These are phyloP conservation scores for Colletotrichum shisoi DNA, from an alignment of 2,329 filamentous ascomycete species.

Conservation along the genomic window DNA sequence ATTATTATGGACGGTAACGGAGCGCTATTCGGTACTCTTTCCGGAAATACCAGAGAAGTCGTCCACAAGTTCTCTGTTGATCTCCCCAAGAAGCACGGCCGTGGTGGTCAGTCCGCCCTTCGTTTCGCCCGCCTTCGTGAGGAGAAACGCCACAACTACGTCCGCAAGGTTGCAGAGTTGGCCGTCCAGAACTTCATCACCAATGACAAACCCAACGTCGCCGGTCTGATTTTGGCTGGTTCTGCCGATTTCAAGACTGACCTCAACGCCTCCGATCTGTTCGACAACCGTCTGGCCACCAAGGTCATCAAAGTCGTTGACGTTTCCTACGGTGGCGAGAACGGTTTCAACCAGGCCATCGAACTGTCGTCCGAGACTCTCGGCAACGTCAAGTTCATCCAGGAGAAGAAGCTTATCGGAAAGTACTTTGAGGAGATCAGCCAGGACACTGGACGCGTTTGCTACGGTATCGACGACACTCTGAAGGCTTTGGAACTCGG, in stretches of 20 bases:
- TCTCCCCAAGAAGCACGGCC: constrained; percentile 99
- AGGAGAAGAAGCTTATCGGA: constrained; percentile 99
- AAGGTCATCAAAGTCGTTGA: constrained; percentile 99
- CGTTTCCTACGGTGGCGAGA: constrained; percentile 98
- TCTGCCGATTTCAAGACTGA: constrained; percentile 99
- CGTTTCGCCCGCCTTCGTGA: constrained; percentile 99
- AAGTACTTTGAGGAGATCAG: constrained; percentile 99
- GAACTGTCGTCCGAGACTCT: constrained; percentile 94
- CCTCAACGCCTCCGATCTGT: constrained; percentile 95
- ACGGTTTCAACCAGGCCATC: constrained; percentile 99
- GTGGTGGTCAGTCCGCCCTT: constrained; percentile 98
- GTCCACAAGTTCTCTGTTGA: constrained; percentile 99
- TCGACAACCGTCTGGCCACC: constrained; percentile 85
- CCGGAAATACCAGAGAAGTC: constrained; percentile 95
- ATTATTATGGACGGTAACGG: constrained; percentile 99
- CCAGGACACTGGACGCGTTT: constrained; percentile 94
- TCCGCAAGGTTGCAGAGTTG: constrained; percentile 96
- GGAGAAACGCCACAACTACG: constrained; percentile 99
- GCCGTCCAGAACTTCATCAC: constrained; percentile 99
- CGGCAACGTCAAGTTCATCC: constrained; percentile 99
- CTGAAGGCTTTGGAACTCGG: constrained; percentile 95
- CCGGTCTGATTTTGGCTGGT: constrained; percentile 92
- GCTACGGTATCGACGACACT: constrained; percentile 97
- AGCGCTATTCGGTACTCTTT: constrained; percentile 93
- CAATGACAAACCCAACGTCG: constrained; percentile 97